Conservation (phyloP, 73 alveolate species). For the Stentor roeselii region DNA sequence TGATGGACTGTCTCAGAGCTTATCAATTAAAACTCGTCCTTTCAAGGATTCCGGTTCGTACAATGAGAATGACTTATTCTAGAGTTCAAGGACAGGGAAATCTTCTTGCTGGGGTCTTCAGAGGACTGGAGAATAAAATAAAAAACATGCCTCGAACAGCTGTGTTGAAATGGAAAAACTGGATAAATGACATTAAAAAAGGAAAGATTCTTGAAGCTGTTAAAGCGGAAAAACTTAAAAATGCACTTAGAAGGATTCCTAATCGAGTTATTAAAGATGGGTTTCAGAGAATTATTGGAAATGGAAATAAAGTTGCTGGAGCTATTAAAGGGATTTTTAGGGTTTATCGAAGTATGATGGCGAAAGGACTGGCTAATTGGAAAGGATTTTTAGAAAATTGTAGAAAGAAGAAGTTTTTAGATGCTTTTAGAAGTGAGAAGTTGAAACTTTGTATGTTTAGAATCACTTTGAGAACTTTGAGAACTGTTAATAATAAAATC, state of each 20-base stretch:
- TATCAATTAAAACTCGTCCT: neutral
- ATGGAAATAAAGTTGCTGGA: constrained; percentile 12
- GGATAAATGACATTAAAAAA: neutral
- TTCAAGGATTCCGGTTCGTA: neutral
- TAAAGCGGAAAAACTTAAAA: neutral
- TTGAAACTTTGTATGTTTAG: neutral
- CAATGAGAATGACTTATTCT: neutral
- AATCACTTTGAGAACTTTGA: neutral
- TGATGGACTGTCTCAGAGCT: neutral
- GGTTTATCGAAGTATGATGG: neutral
- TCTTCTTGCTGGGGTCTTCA: neutral
- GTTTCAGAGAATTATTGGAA: neutral
- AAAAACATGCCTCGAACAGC: neutral
- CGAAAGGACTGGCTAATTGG: neutral
- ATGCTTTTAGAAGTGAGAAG: neutral
- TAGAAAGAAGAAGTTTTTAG: neutral
- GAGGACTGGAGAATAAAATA: neutral
- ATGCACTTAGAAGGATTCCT: constrained; percentile 4
- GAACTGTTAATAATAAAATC: too few relatives aligned
- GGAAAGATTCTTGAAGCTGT: neutral
- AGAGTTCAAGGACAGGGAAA: neutral
- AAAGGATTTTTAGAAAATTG: neutral
- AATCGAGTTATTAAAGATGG: neutral
- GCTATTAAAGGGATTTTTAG: neutral
- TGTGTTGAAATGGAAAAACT: neutral